A percentile compares a stretch with the other conserved stretches of the same genome.
These are phyloP conservation scores for Rhododendron mucronatum DNA, from an alignment of 148 eudicot genomes.

Conservation along the genomic window DNA sequence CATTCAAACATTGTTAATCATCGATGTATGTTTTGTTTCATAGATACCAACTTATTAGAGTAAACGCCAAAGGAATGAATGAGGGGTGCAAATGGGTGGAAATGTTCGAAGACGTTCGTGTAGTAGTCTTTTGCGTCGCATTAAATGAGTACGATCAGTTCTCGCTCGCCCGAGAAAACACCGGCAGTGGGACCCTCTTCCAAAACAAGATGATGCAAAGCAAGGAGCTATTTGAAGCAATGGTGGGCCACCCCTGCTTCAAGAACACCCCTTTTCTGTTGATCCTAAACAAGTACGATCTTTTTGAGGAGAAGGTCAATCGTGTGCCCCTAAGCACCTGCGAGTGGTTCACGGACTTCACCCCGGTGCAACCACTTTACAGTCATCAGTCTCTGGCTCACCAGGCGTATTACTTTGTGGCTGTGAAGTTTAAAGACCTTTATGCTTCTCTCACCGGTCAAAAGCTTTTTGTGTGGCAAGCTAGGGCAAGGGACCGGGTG, in stretches of 20 bases:
- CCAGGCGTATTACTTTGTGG: constrained; percentile 86
- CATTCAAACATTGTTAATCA: not conserved
- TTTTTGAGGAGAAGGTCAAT: constrained; percentile 78
- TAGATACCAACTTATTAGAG: constrained; percentile 85
- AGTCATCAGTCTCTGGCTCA: constrained; percentile 77
- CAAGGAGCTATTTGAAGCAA: constrained; percentile 77
- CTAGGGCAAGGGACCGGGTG: constrained; percentile 68
- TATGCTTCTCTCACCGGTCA: constrained; percentile 67
- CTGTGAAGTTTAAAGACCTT: constrained; percentile 90
- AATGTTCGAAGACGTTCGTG: constrained; percentile 95
- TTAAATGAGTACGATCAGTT: constrained; percentile 84
- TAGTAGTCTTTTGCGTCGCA: constrained; percentile 68
- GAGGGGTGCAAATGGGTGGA: constrained; percentile 97
- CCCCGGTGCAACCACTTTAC: constrained; percentile 65
- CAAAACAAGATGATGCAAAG: constrained; percentile 84
- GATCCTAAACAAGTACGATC: constrained; percentile 79
- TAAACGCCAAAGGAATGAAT: constrained; percentile 82
- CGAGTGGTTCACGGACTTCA: constrained; percentile 79
- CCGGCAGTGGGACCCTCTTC: constrained; percentile 38
- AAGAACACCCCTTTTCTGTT: constrained; percentile 76
- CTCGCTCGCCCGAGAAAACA: constrained; percentile 34
- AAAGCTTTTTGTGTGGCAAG: constrained; percentile 96
- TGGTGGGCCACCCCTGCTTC: constrained; percentile 79
- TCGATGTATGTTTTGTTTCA: not conserved
- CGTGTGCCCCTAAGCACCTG: constrained; percentile 61